Percentiles rank a stretch among this genome's conserved stretches.
These are phyloP conservation scores for Leptographium radiaticola DNA, from an alignment of 2,329 filamentous ascomycete species.

Conservation along the genomic window DNA sequence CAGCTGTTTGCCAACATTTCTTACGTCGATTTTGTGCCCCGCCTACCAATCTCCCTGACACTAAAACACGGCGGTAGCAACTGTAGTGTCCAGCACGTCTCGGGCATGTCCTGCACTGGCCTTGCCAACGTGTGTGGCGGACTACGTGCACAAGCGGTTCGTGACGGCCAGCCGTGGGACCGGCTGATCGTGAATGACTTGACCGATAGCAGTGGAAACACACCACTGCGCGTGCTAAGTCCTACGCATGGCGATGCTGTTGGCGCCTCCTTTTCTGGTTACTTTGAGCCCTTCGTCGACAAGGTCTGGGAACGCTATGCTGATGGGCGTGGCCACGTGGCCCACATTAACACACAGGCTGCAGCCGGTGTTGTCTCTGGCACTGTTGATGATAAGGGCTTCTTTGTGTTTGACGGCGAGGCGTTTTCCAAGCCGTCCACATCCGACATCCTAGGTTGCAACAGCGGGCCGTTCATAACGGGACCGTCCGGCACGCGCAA, in stretches of 20 bases:
- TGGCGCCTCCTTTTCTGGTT: conserved; percentile 28
- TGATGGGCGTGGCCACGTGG: background rate
- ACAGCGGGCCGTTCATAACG: conserved; percentile 45
- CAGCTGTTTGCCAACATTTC: conserved; percentile 52
- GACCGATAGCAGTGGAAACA: conserved; percentile 11
- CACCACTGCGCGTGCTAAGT: conserved; percentile 27
- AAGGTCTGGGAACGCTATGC: conserved; percentile 27
- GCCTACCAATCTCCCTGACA: conserved; percentile 39
- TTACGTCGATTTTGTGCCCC: conserved; percentile 51
- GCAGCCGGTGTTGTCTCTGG: conserved; percentile 39
- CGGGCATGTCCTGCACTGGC: conserved; percentile 44
- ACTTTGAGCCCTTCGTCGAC: conserved; percentile 29
- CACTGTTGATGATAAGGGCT: conserved; percentile 27
- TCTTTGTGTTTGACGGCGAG: conserved; percentile 24
- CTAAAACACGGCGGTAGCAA: conserved; percentile 27
- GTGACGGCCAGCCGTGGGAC: conserved; percentile 49
- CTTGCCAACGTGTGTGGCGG: conserved; percentile 40
- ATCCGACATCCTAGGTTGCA: conserved; percentile 54
- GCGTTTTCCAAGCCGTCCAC: conserved; percentile 43
- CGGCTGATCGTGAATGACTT: conserved; percentile 30
- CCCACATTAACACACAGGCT: conserved; percentile 49
- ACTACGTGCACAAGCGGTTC: conserved; percentile 38
- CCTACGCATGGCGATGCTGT: conserved; percentile 30
- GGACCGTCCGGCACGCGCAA: conserved; percentile 24
- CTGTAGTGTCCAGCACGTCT: conserved; percentile 31